Percentiles rank a stretch among this genome's conserved stretches.
These are phyloP conservation scores for Scytalidium sp. DNA, from an alignment of 2,329 filamentous ascomycete genomes.

Conservation along the genomic window DNA sequence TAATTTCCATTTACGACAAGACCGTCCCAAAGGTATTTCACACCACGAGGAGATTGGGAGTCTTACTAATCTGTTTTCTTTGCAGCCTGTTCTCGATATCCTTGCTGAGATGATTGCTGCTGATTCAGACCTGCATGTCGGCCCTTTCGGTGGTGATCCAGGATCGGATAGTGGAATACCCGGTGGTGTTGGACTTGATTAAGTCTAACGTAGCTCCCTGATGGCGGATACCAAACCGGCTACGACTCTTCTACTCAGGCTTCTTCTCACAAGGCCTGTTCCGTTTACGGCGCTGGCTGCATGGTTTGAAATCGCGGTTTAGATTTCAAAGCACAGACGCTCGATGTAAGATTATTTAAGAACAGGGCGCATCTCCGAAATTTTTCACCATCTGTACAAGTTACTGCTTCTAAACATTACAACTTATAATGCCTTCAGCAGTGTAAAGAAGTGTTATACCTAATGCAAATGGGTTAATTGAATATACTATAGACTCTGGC, in stretches of 20 bases:
- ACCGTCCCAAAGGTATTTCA: constrained; percentile 83
- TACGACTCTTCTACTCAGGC: constrained; percentile 1
- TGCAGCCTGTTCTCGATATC: constrained; percentile 84
- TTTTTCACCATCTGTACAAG: neutral
- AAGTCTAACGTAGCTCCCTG: constrained; percentile 6
- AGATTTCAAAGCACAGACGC: neutral
- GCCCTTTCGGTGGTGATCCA: constrained; percentile 26
- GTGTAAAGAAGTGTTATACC: neutral
- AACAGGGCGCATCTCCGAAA: neutral
- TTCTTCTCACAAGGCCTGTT: neutral
- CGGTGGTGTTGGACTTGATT: constrained; percentile 26
- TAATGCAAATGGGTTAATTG: constrained; percentile 7
- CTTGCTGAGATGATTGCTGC: constrained; percentile 97
- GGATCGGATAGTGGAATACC: constrained; percentile 25
- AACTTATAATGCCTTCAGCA: neutral
- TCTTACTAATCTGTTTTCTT: constrained; percentile 14
- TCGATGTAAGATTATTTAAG: neutral
- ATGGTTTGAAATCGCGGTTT: neutral
- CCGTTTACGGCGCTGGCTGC: neutral
- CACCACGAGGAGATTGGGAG: neutral
- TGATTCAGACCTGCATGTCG: constrained; percentile 71
- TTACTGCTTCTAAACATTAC: neutral
- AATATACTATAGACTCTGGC: neutral
- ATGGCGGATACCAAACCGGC: neutral
- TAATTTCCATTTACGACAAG: constrained; percentile 98